phyloP scores from a whole-genome alignment of 1,139 yeast species.

The Nakaseomyces nivariensis region DNA sequence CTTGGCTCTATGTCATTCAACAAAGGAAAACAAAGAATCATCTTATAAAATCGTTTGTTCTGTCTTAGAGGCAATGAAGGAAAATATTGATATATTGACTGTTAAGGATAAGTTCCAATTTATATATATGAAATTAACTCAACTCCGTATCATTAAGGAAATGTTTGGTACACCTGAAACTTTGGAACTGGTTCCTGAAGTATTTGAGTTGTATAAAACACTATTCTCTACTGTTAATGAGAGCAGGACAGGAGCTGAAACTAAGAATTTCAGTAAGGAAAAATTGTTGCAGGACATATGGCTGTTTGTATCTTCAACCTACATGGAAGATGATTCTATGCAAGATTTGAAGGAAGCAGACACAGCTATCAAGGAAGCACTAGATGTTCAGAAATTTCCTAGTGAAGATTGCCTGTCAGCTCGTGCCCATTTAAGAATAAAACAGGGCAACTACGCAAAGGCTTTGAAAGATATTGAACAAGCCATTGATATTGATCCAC shows the following conservation, averaged over 20 bases:
- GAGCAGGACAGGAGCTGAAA: conserved; percentile 6
- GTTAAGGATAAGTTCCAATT: conserved; percentile 44
- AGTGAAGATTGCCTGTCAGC: neutral
- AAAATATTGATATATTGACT: conserved; percentile 16
- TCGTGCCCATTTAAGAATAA: neutral
- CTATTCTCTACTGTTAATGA: conserved; percentile 35
- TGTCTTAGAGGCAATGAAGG: conserved; percentile 30
- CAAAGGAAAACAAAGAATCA: conserved; percentile 40
- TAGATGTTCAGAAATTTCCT: neutral
- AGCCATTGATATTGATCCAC: conserved; percentile 46
- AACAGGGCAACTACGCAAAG: conserved; percentile 16
- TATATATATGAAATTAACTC: conserved; percentile 66
- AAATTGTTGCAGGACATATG: conserved; percentile 52
- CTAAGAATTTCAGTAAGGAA: conserved; percentile 16
- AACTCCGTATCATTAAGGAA: conserved; percentile 59
- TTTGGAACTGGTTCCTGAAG: conserved; percentile 54
- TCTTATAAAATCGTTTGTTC: conserved; percentile 37
- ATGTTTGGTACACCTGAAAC: conserved; percentile 52
- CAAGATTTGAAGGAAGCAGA: neutral
- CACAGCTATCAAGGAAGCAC: neutral
- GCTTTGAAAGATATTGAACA: conserved; percentile 62
- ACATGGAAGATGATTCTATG: conserved; percentile 40
- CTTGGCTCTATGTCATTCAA: conserved; percentile 42
- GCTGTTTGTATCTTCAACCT: conserved; percentile 65
- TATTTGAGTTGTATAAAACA: conserved; percentile 50